Base-by-base conservation (phyloP, 1,284 basidiomycete genomes). In the Fistulina hepatica region DNA sequence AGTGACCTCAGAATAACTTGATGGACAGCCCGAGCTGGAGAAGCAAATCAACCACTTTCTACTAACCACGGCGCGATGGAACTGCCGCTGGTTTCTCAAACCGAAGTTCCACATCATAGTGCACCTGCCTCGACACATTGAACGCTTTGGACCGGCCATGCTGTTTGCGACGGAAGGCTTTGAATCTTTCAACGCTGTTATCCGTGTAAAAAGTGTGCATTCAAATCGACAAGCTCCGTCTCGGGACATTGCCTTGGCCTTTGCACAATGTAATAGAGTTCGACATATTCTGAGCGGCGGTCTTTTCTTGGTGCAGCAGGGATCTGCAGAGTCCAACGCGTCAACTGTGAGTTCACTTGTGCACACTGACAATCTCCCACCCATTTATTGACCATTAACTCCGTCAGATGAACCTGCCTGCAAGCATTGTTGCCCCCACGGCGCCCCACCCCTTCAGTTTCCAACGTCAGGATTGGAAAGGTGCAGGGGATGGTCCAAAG, bases 101-200 rank as follows among this genome's bases (percentile, higher is more conserved):
- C 55, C 58, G 1, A 65, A 64, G 37, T 63, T 63, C 40, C 60
- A 63, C 34, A 51, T 61, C 9, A 17, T 60, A 7, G 22, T 56
- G 0, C 58, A 60, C 36, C 49, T 63, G n/a, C 48, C 52, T 0
- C 42, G 39, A 0, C 55, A 62, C 45, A 54, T 63, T 25, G 41
- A 49, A 0, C 49, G 53, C 0, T 63, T 64, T 48, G 61, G 62
- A 0, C 62, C 59, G 15, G 59, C 59, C 0, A 59, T 61, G 7
- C 46, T 63, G 0, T 64, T 63, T 50, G 56, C 59, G 2, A 69
- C 65, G 0, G 65, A 71, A 36, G 51, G 40, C 0, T 71, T 69
- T 42, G 64, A 71, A 44, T 67, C 60, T 0, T 69, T 56, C 53
- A 71, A 71, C 50, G 56, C 58, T 3, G 52, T 71, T 6, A 65